Evolutionary conservation across 2,329 filamentous ascomycete species (phyloP).

Genomic region (Penicillium sp.): DNA sequence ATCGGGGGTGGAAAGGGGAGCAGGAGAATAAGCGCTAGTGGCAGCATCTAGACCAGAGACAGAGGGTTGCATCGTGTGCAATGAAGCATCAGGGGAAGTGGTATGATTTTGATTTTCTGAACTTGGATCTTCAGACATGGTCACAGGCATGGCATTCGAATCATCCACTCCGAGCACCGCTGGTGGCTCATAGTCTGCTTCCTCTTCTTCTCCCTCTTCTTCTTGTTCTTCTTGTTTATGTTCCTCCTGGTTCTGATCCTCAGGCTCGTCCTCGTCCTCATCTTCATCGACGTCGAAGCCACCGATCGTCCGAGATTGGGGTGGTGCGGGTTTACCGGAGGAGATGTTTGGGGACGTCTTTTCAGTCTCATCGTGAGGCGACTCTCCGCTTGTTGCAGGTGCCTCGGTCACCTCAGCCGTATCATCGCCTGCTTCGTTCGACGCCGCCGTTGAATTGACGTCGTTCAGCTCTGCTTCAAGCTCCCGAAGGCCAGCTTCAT

Average conservation of each 20-base stretch:
- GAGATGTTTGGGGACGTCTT: slow-evolving; percentile 28
- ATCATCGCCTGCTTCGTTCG: too few species aligned
- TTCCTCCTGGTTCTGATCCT: slow-evolving; percentile 59
- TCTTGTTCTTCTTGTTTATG: slow-evolving; percentile 60
- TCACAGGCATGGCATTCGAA: slow-evolving; percentile 44
- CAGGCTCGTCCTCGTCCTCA: slow-evolving; percentile 54
- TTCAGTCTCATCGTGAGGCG: slow-evolving; percentile 14
- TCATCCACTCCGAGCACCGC: slow-evolving; percentile 46
- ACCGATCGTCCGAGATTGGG: slow-evolving; percentile 50
- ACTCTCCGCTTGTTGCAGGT: too few species aligned
- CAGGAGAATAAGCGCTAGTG: slow-evolving; percentile 46
- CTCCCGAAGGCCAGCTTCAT: slow-evolving; percentile 17
- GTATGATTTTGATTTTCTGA: slow-evolving; percentile 53
- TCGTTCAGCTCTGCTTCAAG: slow-evolving; percentile 18
- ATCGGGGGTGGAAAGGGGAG: slow-evolving; percentile 42
- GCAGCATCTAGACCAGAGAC: slow-evolving; percentile 44
- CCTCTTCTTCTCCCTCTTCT: slow-evolving; percentile 49
- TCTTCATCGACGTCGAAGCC: slow-evolving; percentile 60
- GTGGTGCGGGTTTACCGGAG: slow-evolving; percentile 29
- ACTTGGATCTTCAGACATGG: slow-evolving; percentile 49
- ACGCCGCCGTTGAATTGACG: too few species aligned
- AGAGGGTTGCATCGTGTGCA: slow-evolving; percentile 51
- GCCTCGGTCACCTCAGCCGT: too few species aligned
- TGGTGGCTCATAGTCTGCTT: slow-evolving; percentile 50
- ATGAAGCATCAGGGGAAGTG: slow-evolving; percentile 55